Evolutionary conservation across 2,329 filamentous ascomycete genomes (phyloP).

Genomic region (Neodidymelliopsis sp.): DNA sequence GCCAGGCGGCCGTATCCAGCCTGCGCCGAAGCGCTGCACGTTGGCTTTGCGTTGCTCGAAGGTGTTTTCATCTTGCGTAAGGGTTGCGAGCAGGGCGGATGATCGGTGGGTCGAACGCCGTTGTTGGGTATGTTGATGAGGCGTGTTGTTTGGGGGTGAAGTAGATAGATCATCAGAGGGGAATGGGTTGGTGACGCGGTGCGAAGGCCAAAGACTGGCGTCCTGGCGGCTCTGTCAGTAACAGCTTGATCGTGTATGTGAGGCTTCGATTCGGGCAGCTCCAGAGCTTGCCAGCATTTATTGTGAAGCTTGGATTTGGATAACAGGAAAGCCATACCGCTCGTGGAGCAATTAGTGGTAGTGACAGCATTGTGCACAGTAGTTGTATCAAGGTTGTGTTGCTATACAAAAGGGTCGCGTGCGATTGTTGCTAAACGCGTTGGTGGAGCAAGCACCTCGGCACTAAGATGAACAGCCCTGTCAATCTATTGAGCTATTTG

Average conservation of each 20-base stretch:
- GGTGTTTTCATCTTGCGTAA: conserved; percentile 78
- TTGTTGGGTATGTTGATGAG: conserved; percentile 24
- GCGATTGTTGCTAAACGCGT: conserved; percentile 5
- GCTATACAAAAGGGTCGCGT: conserved; percentile 7
- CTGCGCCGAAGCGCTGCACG: conserved; percentile 84
- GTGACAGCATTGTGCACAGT: conserved; percentile 29
- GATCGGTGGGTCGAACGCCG: conserved; percentile 53
- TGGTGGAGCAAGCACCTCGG: conserved; percentile 10
- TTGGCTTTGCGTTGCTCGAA: conserved; percentile 79
- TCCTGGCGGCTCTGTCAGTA: conserved; percentile 32
- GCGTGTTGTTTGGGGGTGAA: conserved; percentile 26
- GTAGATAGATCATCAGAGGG: conserved; percentile 28
- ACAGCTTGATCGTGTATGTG: not conserved
- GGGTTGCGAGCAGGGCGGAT: conserved; percentile 70
- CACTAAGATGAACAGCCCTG: conserved; percentile 1
- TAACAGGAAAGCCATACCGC: conserved; percentile 20
- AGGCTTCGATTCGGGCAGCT: not conserved
- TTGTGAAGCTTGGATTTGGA: conserved; percentile 3
- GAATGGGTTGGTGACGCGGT: conserved; percentile 27
- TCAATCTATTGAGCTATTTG: conserved; percentile 5
- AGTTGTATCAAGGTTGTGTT: not conserved
- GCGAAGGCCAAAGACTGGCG: conserved; percentile 41
- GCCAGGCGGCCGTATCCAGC: conserved; percentile 90
- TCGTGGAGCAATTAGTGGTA: conserved; percentile 37
- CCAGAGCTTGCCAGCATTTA: not conserved